Evolutionary conservation across 768 basidiomycete species (phyloP), one percentile per base, ranked within the genome.

Genomic region (Suillus hirtellus): DNA sequence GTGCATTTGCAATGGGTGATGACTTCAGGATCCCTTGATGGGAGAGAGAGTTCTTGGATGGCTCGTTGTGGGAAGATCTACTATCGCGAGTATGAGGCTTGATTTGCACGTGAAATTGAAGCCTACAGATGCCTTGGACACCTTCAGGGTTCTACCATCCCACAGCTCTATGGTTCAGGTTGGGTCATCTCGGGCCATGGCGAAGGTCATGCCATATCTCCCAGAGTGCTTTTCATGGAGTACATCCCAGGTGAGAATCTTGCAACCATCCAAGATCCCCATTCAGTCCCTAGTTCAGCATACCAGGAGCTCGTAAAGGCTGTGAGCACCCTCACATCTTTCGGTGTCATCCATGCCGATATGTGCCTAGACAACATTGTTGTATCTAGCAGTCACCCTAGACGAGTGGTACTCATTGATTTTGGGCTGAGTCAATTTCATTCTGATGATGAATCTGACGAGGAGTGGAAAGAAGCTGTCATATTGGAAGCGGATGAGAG

Each of bases 211-310:
- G 54, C 54, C 31, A 62, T 62, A 27, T 35, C 54, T 14, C 62
- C 62, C 37, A 3, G 15, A 6, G 62, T 38, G 7, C 44, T 59
- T 17, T 31, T 58, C 31, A 31, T 58, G 11, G 62, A 62, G 15
- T 46, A 58, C 21, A 62, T 62, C 7, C 61, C 42, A n/a, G 49
- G 61, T 2, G 43, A 55, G 19, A 59, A 54, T 11, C 43, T 62
- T 11, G 10, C 19, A 21, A 35, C 44, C 34, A 58, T 58, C 6
- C 31, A 56, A 24, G 14, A 27, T 19, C 42, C 53, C 11, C 14
- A 27, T 15, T 50, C 49, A 27, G 49, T 27, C 24, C 49, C 49
- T 17, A 24, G 24, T 9, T 50, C 49, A 27, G 47, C 24, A 24
- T 49, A 24, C 21, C 6, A 49, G 6, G 47, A 50, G 15, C 3